A percentile compares a stretch with the other conserved stretches of the same genome.
Evolutionary conservation across 805 yeast species (phyloP).

Genomic region (Candida boleticola): DNA sequence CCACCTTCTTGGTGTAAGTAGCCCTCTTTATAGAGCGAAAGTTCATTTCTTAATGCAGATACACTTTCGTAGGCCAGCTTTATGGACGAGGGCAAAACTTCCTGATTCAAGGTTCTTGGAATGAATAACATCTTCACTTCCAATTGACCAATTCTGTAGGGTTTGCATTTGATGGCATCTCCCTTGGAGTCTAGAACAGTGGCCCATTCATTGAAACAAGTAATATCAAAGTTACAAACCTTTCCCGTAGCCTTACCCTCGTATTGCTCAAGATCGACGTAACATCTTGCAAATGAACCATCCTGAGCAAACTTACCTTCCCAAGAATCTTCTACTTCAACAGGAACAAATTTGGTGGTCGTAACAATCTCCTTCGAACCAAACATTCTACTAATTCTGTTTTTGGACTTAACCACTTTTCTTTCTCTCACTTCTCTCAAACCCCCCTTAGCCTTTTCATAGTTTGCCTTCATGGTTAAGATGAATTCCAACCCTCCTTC

Average conservation of each 20-base stretch:
- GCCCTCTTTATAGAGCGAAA: slow-evolving; percentile 50
- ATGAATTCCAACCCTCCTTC: slow-evolving; percentile 57
- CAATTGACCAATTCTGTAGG: slow-evolving; percentile 64
- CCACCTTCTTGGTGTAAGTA: slow-evolving; percentile 88
- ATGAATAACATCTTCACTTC: slow-evolving; percentile 67
- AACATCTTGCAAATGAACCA: slow-evolving; percentile 85
- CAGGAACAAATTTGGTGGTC: slow-evolving; percentile 51
- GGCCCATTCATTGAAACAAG: slow-evolving; percentile 84
- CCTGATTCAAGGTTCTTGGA: slow-evolving; percentile 59
- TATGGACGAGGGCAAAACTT: slow-evolving; percentile 70
- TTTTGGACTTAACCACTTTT: slow-evolving; percentile 44
- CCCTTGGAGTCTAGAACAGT: slow-evolving; percentile 26
- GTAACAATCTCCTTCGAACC: slow-evolving; percentile 49
- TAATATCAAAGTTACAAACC: slow-evolving; percentile 50
- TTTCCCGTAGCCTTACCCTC: slow-evolving; percentile 55
- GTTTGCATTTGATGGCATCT: slow-evolving; percentile 35
- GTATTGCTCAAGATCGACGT: slow-evolving; percentile 59
- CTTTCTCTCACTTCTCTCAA: slow-evolving; percentile 62
- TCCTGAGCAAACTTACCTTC: slow-evolving; percentile 67
- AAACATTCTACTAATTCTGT: slow-evolving; percentile 45
- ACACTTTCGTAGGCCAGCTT: slow-evolving; percentile 41
- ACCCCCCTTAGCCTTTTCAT: slow-evolving; percentile 48
- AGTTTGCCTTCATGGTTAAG: slow-evolving; percentile 69
- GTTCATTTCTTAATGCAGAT: slow-evolving; percentile 28
- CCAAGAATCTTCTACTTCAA: slow-evolving; percentile 58